Conservation (phyloP, 2,329 filamentous ascomycete species). For the Sodiomyces alkalinus region DNA sequence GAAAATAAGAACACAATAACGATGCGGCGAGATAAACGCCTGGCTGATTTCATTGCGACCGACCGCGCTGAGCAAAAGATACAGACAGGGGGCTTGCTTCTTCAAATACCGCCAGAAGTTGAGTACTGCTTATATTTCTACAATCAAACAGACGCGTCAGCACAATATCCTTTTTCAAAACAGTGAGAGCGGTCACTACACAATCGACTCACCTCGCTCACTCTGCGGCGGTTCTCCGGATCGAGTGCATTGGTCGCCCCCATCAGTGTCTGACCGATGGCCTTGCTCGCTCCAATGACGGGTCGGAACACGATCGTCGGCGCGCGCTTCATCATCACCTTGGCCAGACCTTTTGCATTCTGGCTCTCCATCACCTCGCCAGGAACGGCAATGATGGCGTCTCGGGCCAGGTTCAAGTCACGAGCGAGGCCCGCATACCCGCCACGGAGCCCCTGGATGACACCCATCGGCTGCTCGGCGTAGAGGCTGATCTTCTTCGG, state of each 20-base stretch:
- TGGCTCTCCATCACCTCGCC: conserved; percentile 79
- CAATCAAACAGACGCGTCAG: conserved; percentile 6
- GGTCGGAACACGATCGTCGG: conserved; percentile 90
- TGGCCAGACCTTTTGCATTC: conserved; percentile 65
- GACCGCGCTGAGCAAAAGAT: no score
- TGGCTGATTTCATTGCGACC: no score
- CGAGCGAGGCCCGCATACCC: conserved; percentile 72
- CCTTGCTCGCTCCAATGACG: conserved; percentile 79
- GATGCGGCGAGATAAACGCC: background rate
- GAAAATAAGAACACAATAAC: no score
- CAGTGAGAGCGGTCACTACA: conserved; percentile 1
- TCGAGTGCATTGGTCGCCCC: conserved; percentile 89
- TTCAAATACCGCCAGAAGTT: background rate
- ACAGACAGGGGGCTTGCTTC: conserved; percentile 1
- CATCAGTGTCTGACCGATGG: conserved; percentile 74
- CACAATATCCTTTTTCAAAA: no score
- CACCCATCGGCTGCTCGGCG: conserved; percentile 81
- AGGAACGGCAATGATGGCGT: conserved; percentile 90
- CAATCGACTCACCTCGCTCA: conserved; percentile 83
- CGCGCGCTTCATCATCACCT: conserved; percentile 62
- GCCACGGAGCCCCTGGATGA: conserved; percentile 71
- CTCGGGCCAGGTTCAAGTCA: conserved; percentile 72
- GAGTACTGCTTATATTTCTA: conserved; percentile 36
- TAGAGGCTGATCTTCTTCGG: conserved; percentile 77
- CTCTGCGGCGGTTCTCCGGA: conserved; percentile 60